These are phyloP conservation scores for sunflower (Helianthus annuus) DNA, from an alignment of 129 eudicot species.

Conservation along the genomic window HanXRQr2.0-SUNRISE NC_035444.2:143918837-143919336, in stretches of 20 bases:
- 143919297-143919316: conserved; percentile 17
- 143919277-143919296: neutral
- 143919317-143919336: conserved; percentile 93
- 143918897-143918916: conserved; percentile 61
- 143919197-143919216: conserved; percentile 69
- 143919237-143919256: conserved; percentile 88
- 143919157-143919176: conserved; percentile 84
- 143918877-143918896: conserved; percentile 56
- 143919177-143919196: conserved; percentile 75
- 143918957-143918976: neutral
- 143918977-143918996: neutral
- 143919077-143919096: conserved; percentile 33
- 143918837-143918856: conserved; percentile 66
- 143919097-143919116: neutral
- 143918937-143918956: neutral
- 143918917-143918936: conserved; percentile 40
- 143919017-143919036: conserved; percentile 53
- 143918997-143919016: neutral
- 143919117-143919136: neutral
- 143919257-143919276: conserved; percentile 8
- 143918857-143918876: conserved; percentile 77
- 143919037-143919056: conserved; percentile 64
- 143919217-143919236: conserved; percentile 79
- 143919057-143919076: conserved; percentile 66
- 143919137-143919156: conserved; percentile 12